Evolutionary conservation across 768 basidiomycete genomes (phyloP).

Genomic region (Lactarius sp.): DNA sequence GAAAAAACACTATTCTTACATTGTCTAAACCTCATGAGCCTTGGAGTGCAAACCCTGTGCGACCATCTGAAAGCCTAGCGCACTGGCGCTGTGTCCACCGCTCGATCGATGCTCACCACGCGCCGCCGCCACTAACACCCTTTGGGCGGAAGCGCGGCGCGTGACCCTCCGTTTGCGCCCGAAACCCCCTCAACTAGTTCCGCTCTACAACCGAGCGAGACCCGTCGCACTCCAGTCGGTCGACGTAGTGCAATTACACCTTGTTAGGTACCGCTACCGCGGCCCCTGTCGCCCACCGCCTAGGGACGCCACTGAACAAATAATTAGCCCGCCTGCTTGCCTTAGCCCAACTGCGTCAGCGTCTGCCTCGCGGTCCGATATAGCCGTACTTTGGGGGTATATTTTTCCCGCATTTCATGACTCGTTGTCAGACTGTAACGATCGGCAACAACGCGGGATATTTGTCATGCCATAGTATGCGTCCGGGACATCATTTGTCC

Average conservation of each 20-base stretch:
- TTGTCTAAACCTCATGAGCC: too few species aligned
- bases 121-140: not conserved
- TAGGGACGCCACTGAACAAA: not conserved
- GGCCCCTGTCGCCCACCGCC: too few species aligned
- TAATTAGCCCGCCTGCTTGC: not conserved
- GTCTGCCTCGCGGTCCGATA: not conserved
- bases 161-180: too few species aligned
- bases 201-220: not conserved
- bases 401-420: not conserved
- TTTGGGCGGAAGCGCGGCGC: conserved; percentile 1
- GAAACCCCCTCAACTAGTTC: not conserved
- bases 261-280: too few species aligned
- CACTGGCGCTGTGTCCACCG: too few species aligned
- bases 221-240: too few species aligned
- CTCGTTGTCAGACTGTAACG: not conserved
- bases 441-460: not conserved
- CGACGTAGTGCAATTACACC: too few species aligned
- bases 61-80: too few species aligned
- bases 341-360: not conserved
- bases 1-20: too few species aligned
- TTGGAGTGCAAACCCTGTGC: too few species aligned
- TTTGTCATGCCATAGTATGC: not conserved
- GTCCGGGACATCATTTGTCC: too few species aligned
- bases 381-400: not conserved
- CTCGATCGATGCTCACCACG: not conserved